A percentile compares a stretch with the other conserved stretches of the same genome.
Evolutionary conservation across 352 stramenopile genomes (phyloP).

Genomic region (Phytopythium delawarense): DNA sequence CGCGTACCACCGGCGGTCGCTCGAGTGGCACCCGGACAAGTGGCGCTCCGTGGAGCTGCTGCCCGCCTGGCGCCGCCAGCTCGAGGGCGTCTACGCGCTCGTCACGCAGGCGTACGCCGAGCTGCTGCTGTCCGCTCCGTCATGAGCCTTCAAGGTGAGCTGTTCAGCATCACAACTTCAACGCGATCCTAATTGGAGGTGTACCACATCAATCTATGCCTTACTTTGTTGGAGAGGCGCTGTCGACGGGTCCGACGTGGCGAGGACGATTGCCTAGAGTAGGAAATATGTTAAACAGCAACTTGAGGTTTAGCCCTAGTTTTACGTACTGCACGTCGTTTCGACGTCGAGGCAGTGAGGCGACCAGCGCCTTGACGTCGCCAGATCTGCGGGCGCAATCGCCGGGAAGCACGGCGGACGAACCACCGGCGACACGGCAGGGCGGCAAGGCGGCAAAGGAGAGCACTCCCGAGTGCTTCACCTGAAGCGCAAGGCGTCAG

Average conservation of each 20-base stretch:
- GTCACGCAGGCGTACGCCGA: slow-evolving; percentile 46
- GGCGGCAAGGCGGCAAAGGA: not conserved
- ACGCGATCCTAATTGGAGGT: not conserved
- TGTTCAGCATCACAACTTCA: not conserved
- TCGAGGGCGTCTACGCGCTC: slow-evolving; percentile 31
- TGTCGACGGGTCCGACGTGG: not conserved
- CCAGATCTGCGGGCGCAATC: slow-evolving; percentile 3
- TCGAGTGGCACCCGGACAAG: slow-evolving; percentile 76
- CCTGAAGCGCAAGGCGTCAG: not conserved
- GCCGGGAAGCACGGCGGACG: not conserved
- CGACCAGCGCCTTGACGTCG: not conserved
- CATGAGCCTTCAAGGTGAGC: not conserved
- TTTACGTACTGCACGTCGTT: not conserved
- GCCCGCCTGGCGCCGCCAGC: slow-evolving; percentile 22
- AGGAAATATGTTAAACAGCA: slow-evolving; percentile 7
- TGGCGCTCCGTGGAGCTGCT: slow-evolving; percentile 28
- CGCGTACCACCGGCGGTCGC: slow-evolving; percentile 51
- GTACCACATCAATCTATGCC: not conserved
- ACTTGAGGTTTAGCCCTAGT: not conserved
- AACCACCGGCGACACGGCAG: not conserved
- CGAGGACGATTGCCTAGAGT: slow-evolving; percentile 8
- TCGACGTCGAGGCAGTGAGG: not conserved
- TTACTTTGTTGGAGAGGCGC: not conserved
- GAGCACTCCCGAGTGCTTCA: not conserved
- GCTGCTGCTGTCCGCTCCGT: slow-evolving; percentile 16